phyloP scores from a whole-genome alignment of 768 basidiomycete genomes.

The Boletales sp. region DNA sequence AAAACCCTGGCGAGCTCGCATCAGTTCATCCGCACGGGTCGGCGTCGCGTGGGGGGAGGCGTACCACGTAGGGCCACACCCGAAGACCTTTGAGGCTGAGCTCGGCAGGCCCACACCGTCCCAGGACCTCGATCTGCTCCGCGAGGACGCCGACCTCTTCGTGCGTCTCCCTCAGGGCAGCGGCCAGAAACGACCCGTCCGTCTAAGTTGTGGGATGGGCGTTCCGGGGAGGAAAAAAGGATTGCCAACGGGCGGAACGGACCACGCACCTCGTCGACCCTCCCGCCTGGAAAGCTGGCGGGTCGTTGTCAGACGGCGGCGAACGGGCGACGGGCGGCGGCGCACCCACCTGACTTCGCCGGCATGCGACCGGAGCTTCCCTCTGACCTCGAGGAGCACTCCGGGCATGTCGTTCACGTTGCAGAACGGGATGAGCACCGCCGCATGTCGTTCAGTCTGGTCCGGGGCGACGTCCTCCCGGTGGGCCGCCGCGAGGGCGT shows the following conservation, averaged over 20 bases:
- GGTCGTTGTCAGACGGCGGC: neutral
- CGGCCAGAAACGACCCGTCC: conserved; percentile 48
- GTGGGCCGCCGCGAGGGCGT: conserved; percentile 21
- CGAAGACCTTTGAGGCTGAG: conserved; percentile 53
- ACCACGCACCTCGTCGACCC: conserved; percentile 52
- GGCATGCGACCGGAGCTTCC: conserved; percentile 62
- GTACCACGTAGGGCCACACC: conserved; percentile 78
- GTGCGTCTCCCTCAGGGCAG: conserved; percentile 68
- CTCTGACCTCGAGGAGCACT: conserved; percentile 69
- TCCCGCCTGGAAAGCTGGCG: conserved; percentile 71
- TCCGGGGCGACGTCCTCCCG: conserved; percentile 17
- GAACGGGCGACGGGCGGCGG: neutral
- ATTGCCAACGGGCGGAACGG: no score
- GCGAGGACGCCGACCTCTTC: conserved; percentile 70
- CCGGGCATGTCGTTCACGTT: conserved; percentile 66
- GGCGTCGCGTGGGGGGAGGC: conserved; percentile 20
- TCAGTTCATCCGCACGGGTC: no score
- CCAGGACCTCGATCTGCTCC: conserved; percentile 62
- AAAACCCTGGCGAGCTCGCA: neutral
- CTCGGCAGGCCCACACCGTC: conserved; percentile 61
- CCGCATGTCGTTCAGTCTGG: conserved; percentile 47
- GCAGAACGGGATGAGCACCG: conserved; percentile 74
- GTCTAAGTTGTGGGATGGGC: conserved; percentile 33
- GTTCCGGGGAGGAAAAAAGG: no score
- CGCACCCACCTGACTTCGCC: conserved; percentile 73